Evolutionary conservation across 2,329 filamentous ascomycete species (phyloP).

Genomic region (Neospermospora avenae): DNA sequence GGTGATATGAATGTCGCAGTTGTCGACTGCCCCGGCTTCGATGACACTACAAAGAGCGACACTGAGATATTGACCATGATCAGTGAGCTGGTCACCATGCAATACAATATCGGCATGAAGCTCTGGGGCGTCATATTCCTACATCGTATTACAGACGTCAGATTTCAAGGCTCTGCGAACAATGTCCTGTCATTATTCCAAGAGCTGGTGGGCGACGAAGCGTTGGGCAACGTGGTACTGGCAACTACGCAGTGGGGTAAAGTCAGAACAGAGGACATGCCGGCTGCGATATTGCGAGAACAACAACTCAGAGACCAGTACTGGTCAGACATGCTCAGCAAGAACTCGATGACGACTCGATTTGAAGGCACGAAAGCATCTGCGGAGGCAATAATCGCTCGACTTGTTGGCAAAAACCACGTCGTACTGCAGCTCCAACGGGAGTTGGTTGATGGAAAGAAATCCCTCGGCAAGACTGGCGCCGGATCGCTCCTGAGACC

Average conservation of each 20-base stretch:
- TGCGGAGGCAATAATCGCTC: not conserved
- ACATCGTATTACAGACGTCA: slow-evolving; percentile 37
- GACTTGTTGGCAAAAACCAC: not conserved
- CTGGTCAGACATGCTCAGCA: slow-evolving; percentile 6
- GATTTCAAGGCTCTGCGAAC: slow-evolving; percentile 35
- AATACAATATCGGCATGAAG: slow-evolving; percentile 21
- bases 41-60: slow-evolving; percentile 38
- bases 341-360: not conserved
- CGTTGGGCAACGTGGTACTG: slow-evolving; percentile 37
- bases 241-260: slow-evolving; percentile 39
- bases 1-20: not conserved
- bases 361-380: not conserved
- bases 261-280: slow-evolving; percentile 13
- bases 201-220: slow-evolving; percentile 38
- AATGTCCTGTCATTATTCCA: slow-evolving; percentile 39
- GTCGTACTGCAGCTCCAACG: not conserved
- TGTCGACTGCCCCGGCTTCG: slow-evolving; percentile 42
- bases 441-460: slow-evolving; percentile 5
- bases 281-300: slow-evolving; percentile 23
- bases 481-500: no score
- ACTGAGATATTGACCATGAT: slow-evolving; percentile 38
- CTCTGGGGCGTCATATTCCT: slow-evolving; percentile 35
- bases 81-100: slow-evolving; percentile 31
- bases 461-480: slow-evolving; percentile 7
- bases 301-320: slow-evolving; percentile 17